These are phyloP conservation scores for Ganoderma leucocontextum DNA, from an alignment of 1,284 basidiomycete species.

Conservation along the genomic window DNA sequence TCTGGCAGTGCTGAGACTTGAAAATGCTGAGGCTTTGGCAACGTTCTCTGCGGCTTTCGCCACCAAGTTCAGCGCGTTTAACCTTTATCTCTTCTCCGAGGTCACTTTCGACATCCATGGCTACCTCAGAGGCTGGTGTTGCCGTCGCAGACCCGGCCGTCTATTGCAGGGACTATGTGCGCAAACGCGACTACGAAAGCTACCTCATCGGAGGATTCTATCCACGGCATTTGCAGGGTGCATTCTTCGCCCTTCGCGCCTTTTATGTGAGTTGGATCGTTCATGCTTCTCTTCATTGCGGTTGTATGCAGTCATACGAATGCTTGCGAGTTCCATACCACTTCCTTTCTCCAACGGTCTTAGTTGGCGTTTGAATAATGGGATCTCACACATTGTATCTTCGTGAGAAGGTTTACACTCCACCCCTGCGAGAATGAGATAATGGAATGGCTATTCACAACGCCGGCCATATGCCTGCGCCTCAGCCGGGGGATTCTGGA, in stretches of 20 bases:
- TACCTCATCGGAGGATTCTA: constrained; percentile 83
- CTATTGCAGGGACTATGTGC: constrained; percentile 76
- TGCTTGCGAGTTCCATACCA: not conserved
- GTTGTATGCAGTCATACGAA: not conserved
- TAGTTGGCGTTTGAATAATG: not conserved
- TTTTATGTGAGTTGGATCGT: constrained; percentile 83
- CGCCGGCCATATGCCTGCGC: not conserved
- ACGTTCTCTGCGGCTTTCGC: not conserved
- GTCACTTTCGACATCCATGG: constrained; percentile 24
- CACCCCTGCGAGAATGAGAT: not conserved
- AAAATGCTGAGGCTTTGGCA: constrained; percentile 9
- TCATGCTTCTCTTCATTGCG: constrained; percentile 8
- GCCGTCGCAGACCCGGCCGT: constrained; percentile 53
- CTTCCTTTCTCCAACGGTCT: not conserved
- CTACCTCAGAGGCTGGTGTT: constrained; percentile 37
- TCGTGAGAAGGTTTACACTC: constrained; percentile 4
- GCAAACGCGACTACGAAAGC: constrained; percentile 83
- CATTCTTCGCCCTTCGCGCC: constrained; percentile 86
- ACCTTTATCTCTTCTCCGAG: not conserved
- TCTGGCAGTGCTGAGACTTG: not conserved
- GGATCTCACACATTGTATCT: not conserved
- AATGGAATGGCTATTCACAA: not conserved
- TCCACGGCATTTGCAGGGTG: constrained; percentile 68
- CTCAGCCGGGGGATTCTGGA: not conserved
- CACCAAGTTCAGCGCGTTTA: not conserved